Conservation (phyloP, 2,329 filamentous ascomycete species). For the Xenoacremonium recifei region DNA sequence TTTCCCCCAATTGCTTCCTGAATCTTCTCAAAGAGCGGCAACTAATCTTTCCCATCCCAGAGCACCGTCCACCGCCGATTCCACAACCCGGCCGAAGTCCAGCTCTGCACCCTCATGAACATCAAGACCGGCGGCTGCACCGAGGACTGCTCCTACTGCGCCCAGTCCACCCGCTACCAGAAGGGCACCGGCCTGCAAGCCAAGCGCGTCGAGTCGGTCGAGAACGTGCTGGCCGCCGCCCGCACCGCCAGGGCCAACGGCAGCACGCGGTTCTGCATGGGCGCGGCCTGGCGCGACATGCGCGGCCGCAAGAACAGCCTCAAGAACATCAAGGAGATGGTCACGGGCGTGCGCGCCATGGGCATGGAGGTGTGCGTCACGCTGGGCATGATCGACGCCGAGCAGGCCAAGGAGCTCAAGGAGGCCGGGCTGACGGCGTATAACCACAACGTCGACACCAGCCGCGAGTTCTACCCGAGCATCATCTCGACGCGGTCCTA, state of each 20-base stretch:
- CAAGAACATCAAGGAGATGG: constrained; percentile 83
- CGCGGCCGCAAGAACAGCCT: constrained; percentile 81
- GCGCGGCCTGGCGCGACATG: constrained; percentile 93
- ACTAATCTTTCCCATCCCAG: constrained; percentile 41
- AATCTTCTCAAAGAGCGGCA: constrained; percentile 2
- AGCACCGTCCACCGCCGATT: constrained; percentile 78
- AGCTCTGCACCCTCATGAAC: constrained; percentile 94
- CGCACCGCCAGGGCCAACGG: constrained; percentile 77
- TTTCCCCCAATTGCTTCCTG: too few relatives aligned
- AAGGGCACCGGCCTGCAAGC: constrained; percentile 77
- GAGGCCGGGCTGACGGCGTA: constrained; percentile 85
- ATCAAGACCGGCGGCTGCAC: constrained; percentile 93
- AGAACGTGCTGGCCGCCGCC: constrained; percentile 77
- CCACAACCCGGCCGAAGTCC: constrained; percentile 79
- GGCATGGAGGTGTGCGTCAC: constrained; percentile 95
- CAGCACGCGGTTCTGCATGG: constrained; percentile 93
- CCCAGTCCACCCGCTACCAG: constrained; percentile 78
- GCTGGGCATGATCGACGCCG: constrained; percentile 83
- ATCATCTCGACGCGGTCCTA: constrained; percentile 85
- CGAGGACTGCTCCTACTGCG: constrained; percentile 92
- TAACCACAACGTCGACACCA: constrained; percentile 93
- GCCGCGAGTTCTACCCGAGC: constrained; percentile 81
- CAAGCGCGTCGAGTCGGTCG: constrained; percentile 75
- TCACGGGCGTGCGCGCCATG: constrained; percentile 74
- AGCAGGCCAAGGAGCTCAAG: constrained; percentile 79